Base-by-base conservation (phyloP, 208 protist genomes). In the Endotrypanum monterogeii region DNA sequence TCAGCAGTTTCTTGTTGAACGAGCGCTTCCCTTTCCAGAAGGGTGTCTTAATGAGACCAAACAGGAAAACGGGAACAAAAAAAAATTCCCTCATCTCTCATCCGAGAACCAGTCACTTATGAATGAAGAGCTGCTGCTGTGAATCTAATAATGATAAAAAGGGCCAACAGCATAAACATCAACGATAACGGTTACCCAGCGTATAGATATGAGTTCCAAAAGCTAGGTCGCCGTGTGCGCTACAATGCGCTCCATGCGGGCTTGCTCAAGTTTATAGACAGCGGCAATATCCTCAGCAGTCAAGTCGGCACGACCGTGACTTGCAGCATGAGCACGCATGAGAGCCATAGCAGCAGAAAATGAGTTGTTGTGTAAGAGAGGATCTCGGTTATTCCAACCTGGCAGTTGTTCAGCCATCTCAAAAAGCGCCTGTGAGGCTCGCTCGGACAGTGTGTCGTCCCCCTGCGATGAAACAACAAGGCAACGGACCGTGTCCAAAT, bases 291-390 rank as follows among this genome's bases (percentile, higher is more conserved):
- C 86, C 8, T 75, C 71, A 16, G 83, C 71, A 7, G 80, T 76
- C 48, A 94, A 85, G 48, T 54, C 28, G 8, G 60, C 56, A 12
- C 85, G 83, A 30, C 89, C 90, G 35, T 80, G 54, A 67, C 87
- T 94, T n/a, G 84, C 74, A 8, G 90, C 85, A 54, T 83, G 73
- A 0, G 89, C 80, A n/a, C 90, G 87, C 54, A 94, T 89, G 20
- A 94, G 80, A 3, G 90, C 74, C n/a, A 86, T 85, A 1, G 83
- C 84, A 37, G 74, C 84, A 1, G 90, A 92, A 52, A 95, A 94
- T 55, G 85, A 89, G 67, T 94, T 96, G 80, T 96, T 96, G 77
- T 96, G 92, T 41, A 96, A 74, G 11, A 96, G 82, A 7, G 88
- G 66, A 70, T 96, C 89, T 48, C 83, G 82, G 48, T 96, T 96